Evolutionary conservation across 768 basidiomycete genomes (phyloP).

Genomic region (Collybia mongolica): DNA sequence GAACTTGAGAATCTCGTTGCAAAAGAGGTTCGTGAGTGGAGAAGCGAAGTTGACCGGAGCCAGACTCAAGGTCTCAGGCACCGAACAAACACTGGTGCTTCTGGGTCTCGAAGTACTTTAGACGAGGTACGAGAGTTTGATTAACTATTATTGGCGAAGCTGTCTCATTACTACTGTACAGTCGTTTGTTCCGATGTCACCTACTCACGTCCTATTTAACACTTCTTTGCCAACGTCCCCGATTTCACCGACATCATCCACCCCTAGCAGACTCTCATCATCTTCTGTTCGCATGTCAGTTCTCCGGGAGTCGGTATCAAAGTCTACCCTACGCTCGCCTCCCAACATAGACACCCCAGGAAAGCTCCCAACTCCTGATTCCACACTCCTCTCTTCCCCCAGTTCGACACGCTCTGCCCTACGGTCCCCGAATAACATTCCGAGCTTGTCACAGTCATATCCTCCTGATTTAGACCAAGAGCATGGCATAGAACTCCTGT

Average conservation of each 20-base stretch:
- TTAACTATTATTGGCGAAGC: neutral
- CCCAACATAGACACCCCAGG: slow-evolving; percentile 6
- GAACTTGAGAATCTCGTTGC: slow-evolving; percentile 56
- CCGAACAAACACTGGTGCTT: slow-evolving; percentile 20
- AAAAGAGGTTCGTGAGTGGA: slow-evolving; percentile 53
- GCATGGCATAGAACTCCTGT: slow-evolving; percentile 41
- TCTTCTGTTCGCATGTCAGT: slow-evolving; percentile 18
- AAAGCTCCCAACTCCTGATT: slow-evolving; percentile 11
- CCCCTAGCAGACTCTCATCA: slow-evolving; percentile 21
- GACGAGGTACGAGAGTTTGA: slow-evolving; percentile 44
- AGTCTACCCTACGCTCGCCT: slow-evolving; percentile 16
- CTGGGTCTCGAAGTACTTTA: slow-evolving; percentile 26
- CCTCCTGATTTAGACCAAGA: slow-evolving; percentile 43
- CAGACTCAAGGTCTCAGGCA: slow-evolving; percentile 26
- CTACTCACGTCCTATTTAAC: slow-evolving; percentile 47
- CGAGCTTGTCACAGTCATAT: slow-evolving; percentile 41
- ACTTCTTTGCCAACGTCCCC: slow-evolving; percentile 24
- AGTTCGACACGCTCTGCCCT: slow-evolving; percentile 3
- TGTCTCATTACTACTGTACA: slow-evolving; percentile 18
- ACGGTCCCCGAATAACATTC: slow-evolving; percentile 24
- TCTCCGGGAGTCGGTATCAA: slow-evolving; percentile 11
- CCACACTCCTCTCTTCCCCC: slow-evolving; percentile 12
- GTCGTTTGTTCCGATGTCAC: slow-evolving; percentile 49
- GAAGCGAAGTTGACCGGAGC: slow-evolving; percentile 37
- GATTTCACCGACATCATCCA: slow-evolving; percentile 21